A percentile compares a stretch with the other conserved stretches of the same genome.
These are phyloP conservation scores for Emericellopsis terricola DNA, from an alignment of 495 filamentous ascomycete species.

Conservation along the genomic window DNA sequence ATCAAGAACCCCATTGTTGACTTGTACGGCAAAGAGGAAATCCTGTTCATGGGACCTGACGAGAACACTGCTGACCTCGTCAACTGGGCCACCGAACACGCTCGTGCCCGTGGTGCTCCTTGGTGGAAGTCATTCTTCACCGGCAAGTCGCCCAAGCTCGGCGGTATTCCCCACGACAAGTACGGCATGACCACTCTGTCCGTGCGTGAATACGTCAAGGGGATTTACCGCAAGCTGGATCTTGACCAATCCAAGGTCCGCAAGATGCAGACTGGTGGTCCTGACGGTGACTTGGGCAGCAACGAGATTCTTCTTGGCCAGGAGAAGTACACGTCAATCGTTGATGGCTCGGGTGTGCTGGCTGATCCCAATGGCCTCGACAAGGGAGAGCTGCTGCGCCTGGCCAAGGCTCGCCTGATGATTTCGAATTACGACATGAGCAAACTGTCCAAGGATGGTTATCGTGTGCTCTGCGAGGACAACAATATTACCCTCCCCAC, in stretches of 20 bases:
- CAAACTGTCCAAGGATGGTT: constrained; percentile 76
- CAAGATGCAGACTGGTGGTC: constrained; percentile 95
- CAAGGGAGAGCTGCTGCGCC: constrained; percentile 59
- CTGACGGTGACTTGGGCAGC: constrained; percentile 89
- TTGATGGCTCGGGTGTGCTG: constrained; percentile 88
- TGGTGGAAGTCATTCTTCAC: constrained; percentile 99
- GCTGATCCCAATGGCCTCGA: constrained; percentile 83
- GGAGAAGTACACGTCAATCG: constrained; percentile 84
- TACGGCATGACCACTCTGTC: constrained; percentile 98
- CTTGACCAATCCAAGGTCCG: constrained; percentile 65
- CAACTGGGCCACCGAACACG: constrained; percentile 95
- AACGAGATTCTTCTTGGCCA: constrained; percentile 94
- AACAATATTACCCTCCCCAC: constrained; percentile 67
- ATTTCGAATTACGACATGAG: constrained; percentile 71
- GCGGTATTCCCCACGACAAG: constrained; percentile 85
- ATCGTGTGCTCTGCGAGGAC: constrained; percentile 86
- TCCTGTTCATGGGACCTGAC: constrained; percentile 95
- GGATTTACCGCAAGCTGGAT: constrained; percentile 89
- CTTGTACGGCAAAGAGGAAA: constrained; percentile 82
- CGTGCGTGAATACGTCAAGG: constrained; percentile 85
- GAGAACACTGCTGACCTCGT: constrained; percentile 97
- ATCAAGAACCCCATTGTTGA: constrained; percentile 99
- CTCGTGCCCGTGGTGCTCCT: constrained; percentile 66
- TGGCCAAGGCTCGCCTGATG: constrained; percentile 79
- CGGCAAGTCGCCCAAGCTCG: constrained; percentile 87